phyloP scores from a whole-genome alignment of 2,329 filamentous ascomycete species.

The Tricladium varicosporioides region DNA sequence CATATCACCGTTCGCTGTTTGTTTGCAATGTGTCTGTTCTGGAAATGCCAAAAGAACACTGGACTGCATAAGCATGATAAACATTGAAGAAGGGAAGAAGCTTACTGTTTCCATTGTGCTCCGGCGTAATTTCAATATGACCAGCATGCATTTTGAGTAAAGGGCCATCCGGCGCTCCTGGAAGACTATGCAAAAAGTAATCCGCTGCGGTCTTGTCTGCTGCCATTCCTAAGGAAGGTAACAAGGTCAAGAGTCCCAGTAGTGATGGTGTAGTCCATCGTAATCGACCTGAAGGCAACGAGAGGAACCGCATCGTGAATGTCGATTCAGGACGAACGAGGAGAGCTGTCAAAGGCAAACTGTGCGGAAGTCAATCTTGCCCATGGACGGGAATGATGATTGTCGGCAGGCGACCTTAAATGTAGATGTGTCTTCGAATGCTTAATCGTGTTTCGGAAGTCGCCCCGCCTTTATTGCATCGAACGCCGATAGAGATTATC shows the following conservation, averaged over 20 bases:
- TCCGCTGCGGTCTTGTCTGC: slow-evolving; percentile 69
- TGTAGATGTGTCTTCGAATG: slow-evolving; percentile 9
- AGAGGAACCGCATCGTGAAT: slow-evolving; percentile 31
- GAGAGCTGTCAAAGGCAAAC: slow-evolving; percentile 13
- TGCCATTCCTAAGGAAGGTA: slow-evolving; percentile 1
- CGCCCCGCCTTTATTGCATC: neutral
- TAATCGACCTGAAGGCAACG: slow-evolving; percentile 11
- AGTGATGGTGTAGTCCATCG: slow-evolving; percentile 38
- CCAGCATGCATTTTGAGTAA: slow-evolving; percentile 97
- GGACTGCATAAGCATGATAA: neutral
- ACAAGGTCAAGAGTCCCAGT: slow-evolving; percentile 27
- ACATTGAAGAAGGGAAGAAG: neutral
- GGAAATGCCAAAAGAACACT: slow-evolving; percentile 97
- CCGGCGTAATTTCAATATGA: slow-evolving; percentile 84
- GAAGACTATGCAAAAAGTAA: slow-evolving; percentile 84
- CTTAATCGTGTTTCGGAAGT: neutral
- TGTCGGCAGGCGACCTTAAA: neutral
- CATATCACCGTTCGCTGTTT: slow-evolving; percentile 89
- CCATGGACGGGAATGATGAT: slow-evolving; percentile 7
- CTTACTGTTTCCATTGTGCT: slow-evolving; percentile 72
- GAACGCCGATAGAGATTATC: neutral
- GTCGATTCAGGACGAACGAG: slow-evolving; percentile 15
- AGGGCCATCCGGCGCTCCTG: slow-evolving; percentile 76
- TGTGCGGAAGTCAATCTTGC: slow-evolving; percentile 7
- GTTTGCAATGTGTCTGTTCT: slow-evolving; percentile 93